Percentiles rank a stretch among this genome's conserved stretches.
phyloP scores from a whole-genome alignment of 2,329 filamentous ascomycete species.

The Curvularia spicifera region DNA sequence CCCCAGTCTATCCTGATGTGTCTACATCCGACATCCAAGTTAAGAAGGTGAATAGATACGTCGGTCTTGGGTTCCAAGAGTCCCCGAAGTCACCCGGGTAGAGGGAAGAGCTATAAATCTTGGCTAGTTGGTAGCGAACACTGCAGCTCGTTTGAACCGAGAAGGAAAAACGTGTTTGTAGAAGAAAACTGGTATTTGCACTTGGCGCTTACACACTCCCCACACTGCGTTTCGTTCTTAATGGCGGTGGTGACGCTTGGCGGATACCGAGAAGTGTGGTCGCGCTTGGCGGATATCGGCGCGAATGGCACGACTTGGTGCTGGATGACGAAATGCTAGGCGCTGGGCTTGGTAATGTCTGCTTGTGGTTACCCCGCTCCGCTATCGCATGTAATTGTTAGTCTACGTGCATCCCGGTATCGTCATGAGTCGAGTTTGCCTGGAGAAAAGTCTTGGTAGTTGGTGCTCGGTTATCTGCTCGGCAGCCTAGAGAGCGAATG shows the following conservation, averaged over 20 bases:
- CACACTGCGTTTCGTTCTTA: slow-evolving; percentile 1
- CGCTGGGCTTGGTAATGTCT: slow-evolving; percentile 13
- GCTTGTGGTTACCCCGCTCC: slow-evolving; percentile 14
- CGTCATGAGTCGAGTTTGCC: not conserved
- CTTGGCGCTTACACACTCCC: not conserved
- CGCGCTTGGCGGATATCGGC: slow-evolving; percentile 22
- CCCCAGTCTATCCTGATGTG: too few species aligned
- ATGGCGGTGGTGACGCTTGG: slow-evolving; percentile 21
- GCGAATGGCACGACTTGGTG: not conserved
- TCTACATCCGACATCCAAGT: too few species aligned
- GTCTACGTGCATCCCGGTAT: not conserved
- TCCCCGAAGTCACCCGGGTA: too few species aligned
- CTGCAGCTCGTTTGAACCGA: too few species aligned
- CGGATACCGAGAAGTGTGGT: slow-evolving; percentile 17
- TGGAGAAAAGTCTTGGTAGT: not conserved
- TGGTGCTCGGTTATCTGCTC: not conserved
- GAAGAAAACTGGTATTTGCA: not conserved
- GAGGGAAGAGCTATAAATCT: too few species aligned
- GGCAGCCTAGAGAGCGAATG: not conserved
- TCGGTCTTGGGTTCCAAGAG: too few species aligned
- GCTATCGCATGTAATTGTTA: slow-evolving; percentile 1
- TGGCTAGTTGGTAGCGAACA: too few species aligned
- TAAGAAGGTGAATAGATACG: too few species aligned
- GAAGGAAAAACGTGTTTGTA: too few species aligned
- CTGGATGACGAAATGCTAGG: slow-evolving; percentile 13